Evolutionary conservation across 2,329 filamentous ascomycete species (phyloP), one percentile per base, ranked within the genome.

Genomic region (Epichloe sibirici): DNA sequence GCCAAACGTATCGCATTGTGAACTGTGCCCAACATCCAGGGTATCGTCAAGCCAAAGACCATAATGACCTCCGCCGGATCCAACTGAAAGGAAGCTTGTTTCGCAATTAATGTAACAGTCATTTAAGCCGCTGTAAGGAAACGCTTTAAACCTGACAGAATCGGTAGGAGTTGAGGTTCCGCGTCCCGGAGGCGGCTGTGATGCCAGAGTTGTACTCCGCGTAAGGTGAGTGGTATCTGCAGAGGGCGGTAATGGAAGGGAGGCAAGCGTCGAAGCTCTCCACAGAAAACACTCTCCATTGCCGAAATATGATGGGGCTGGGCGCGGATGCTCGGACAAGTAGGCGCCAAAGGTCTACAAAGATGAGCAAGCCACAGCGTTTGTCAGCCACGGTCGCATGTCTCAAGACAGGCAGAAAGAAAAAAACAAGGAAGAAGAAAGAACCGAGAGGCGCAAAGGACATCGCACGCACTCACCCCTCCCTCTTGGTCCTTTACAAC

Each of bases 61-160:
- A 66, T 93, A 97, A 61, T 87, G 86, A 0, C 93, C 91, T 60
- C 95, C 90, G 44, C 77, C 88, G 52, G 89, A 91, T 11, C 93
- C 93, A 21, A 97, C 77, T 62, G 87, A 93, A 13, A 98, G 69
- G 65, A 87, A 97, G 25, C 83, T 80, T 3, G 81, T 75, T 69
- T 97, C 90, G 69, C 91, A 97, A 62, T 94, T 86, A 59, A 97
- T 93, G 73, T 91, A 89, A 66, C 95, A 98, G 68, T 97, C 93
- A 66, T 98, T 97, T 42, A 95, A 80, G 5, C 93, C 93, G 53
- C 87, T 94, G 64, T 96, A 97, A 0, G 91, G 90, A 62, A 97
- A 98, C 0, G 91, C 91, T 70, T 95, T 96, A 77, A 98, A 98
- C 21, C 93, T 83, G 59, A 97, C 88, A 28, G 82, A 78, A 56